Conservation (phyloP, 31 red algal genomes). For the Porphyra umbilicalis region DNA sequence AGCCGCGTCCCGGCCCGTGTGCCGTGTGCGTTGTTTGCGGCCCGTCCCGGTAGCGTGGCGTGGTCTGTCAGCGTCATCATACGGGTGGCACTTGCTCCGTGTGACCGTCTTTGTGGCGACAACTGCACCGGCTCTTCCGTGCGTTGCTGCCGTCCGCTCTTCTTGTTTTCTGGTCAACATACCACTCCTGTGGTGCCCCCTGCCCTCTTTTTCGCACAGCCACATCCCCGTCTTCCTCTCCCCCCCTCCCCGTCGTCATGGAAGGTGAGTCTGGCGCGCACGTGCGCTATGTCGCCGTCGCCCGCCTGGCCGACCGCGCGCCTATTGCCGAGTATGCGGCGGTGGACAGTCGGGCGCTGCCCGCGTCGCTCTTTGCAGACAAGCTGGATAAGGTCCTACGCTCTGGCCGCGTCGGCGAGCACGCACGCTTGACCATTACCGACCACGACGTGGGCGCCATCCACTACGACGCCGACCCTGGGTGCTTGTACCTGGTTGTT, state of each 20-base stretch:
- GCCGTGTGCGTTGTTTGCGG: too few species aligned
- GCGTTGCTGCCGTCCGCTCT: too few species aligned
- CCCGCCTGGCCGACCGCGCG: conserved; percentile 56
- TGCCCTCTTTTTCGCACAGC: too few species aligned
- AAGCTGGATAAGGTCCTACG: conserved; percentile 63
- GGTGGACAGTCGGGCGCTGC: conserved; percentile 27
- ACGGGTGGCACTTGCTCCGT: too few species aligned
- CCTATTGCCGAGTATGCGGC: conserved; percentile 48
- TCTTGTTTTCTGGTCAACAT: too few species aligned
- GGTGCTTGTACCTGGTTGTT: conserved; percentile 27
- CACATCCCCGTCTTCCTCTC: not conserved
- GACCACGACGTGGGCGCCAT: conserved; percentile 74
- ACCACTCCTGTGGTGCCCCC: too few species aligned
- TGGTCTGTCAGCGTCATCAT: too few species aligned
- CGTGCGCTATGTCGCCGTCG: conserved; percentile 64
- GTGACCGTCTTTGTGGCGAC: too few species aligned
- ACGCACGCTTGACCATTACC: conserved; percentile 65
- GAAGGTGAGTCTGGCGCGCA: conserved; percentile 26
- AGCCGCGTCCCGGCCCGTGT: too few species aligned
- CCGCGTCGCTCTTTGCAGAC: conserved; percentile 41
- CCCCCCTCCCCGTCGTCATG: not conserved
- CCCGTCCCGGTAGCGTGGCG: too few species aligned
- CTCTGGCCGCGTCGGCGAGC: conserved; percentile 54
- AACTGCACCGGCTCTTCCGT: too few species aligned
- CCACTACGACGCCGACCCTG: conserved; percentile 73